phyloP scores from a whole-genome alignment of 805 yeast genomes.

The Cyberlindnera xishuangbannaensis region DNA sequence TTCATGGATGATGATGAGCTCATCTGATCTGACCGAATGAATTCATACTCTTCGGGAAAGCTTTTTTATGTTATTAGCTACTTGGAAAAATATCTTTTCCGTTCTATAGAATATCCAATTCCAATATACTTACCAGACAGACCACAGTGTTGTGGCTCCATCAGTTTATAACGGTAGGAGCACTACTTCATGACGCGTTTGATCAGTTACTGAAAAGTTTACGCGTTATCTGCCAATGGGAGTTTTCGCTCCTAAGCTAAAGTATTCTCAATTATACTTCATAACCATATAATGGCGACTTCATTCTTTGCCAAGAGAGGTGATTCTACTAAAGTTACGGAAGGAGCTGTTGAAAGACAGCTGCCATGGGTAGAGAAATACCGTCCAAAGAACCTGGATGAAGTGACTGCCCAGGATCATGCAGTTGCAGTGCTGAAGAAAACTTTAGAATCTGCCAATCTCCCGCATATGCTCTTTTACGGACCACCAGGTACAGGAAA shows the following conservation, averaged over 20 bases:
- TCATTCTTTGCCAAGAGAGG: slow-evolving; percentile 25
- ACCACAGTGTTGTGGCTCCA: too few species aligned
- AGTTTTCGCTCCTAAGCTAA: not conserved
- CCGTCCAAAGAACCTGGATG: slow-evolving; percentile 83
- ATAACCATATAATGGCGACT: slow-evolving; percentile 8
- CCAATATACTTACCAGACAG: too few species aligned
- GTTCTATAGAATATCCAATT: too few species aligned
- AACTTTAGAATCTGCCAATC: slow-evolving; percentile 71
- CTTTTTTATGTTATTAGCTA: too few species aligned
- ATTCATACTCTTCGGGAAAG: too few species aligned
- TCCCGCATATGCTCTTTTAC: slow-evolving; percentile 88
- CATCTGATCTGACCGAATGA: too few species aligned
- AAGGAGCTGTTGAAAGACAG: slow-evolving; percentile 24
- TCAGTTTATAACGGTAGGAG: too few species aligned
- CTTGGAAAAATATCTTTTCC: too few species aligned
- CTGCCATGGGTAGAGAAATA: slow-evolving; percentile 92
- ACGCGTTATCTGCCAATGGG: too few species aligned
- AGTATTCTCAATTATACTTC: not conserved
- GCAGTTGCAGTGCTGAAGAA: slow-evolving; percentile 79
- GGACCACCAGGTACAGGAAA: slow-evolving; percentile 96
- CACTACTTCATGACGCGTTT: too few species aligned
- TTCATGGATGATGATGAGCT: too few species aligned
- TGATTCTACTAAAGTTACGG: slow-evolving; percentile 14
- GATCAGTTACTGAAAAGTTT: not conserved
- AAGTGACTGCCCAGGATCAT: slow-evolving; percentile 87